These are phyloP conservation scores for Rauvolfia tetraphylla DNA, from an alignment of 257 asterid genomes.

Conservation along the genomic window DNA sequence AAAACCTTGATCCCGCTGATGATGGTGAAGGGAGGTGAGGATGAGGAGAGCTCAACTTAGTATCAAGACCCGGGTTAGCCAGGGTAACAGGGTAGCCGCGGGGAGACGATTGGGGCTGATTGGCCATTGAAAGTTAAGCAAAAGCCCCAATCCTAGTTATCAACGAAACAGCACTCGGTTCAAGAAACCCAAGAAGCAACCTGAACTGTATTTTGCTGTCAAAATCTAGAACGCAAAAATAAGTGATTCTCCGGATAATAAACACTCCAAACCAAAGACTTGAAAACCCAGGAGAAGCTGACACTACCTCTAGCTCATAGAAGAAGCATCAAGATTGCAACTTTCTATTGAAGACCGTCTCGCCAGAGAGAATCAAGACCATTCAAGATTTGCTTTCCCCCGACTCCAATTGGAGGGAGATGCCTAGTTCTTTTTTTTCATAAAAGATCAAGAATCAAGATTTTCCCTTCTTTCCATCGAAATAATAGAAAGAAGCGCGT, in stretches of 20 bases:
- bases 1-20: constrained; percentile 38
- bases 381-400: neutral
- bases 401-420: neutral
- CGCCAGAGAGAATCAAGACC: neutral
- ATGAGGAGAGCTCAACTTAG: constrained; percentile 36
- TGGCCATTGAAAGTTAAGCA: constrained; percentile 40
- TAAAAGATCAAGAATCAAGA: neutral
- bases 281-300: neutral
- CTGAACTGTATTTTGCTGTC: neutral
- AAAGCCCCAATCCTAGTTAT: neutral
- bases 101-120: constrained; percentile 52
- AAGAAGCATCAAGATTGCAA: constrained; percentile 9
- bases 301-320: neutral
- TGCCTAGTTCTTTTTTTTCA: neutral
- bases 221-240: neutral
- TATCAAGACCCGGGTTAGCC: constrained; percentile 27
- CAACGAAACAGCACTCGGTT: neutral
- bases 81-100: constrained; percentile 35
- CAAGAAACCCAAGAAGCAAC: neutral
- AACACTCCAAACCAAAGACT: neutral
- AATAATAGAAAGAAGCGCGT: neutral
- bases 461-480: neutral
- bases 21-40: constrained; percentile 41
- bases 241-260: neutral
- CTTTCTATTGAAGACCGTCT: neutral